Conservation (phyloP, 345 rosid genomes). For the Populus simonii region DNA sequence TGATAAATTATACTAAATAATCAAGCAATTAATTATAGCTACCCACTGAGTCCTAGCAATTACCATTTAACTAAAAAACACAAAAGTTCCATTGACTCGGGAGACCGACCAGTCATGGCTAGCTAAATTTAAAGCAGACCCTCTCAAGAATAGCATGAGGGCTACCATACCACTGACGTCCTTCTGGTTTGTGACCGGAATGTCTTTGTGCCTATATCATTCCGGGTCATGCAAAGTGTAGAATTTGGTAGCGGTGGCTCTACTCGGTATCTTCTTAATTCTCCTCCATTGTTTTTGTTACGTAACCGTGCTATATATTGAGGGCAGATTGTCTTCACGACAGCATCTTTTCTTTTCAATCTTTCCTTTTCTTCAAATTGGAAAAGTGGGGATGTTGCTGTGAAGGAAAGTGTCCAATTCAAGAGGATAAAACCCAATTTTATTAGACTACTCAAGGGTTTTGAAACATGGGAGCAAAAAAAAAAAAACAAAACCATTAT, state of each 20-base stretch:
- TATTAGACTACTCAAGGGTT: not conserved
- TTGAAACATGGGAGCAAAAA: no score
- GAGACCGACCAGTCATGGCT: no score
- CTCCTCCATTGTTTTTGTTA: not conserved
- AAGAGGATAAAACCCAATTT: constrained; percentile 25
- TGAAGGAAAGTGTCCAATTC: not conserved
- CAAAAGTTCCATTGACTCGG: no score
- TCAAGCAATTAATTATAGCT: no score
- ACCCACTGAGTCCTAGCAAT: no score
- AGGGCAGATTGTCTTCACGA: not conserved
- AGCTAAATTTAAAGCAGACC: no score
- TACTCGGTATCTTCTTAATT: not conserved
- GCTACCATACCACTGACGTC: no score
- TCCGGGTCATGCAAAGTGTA: not conserved
- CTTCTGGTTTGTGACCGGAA: no score
- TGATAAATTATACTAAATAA: not conserved
- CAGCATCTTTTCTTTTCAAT: not conserved
- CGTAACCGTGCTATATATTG: not conserved
- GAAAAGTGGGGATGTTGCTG: constrained; percentile 20
- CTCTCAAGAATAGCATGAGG: no score
- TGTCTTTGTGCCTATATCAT: no score
- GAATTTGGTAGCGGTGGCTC: constrained; percentile 8
- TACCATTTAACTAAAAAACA: no score
- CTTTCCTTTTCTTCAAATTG: constrained; percentile 25
- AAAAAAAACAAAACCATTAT: no score